Evolutionary conservation across 306 rosid species (phyloP).

Genomic region (Neltuma alba): DNA sequence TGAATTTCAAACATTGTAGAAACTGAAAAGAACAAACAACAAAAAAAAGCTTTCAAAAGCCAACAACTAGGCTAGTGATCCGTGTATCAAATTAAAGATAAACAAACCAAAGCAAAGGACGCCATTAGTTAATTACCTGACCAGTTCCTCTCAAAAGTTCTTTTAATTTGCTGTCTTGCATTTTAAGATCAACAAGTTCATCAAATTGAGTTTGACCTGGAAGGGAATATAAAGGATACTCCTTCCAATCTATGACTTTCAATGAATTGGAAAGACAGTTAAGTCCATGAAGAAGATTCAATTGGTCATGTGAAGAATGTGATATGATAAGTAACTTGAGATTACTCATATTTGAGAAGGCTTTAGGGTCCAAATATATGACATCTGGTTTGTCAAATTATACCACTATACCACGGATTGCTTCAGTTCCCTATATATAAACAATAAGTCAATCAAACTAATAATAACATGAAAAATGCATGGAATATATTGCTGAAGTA

Average conservation of each 20-base stretch:
- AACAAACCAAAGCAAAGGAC: background rate
- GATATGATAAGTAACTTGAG: background rate
- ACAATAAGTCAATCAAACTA: background rate
- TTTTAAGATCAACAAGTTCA: background rate
- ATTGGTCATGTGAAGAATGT: background rate
- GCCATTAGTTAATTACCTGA: background rate
- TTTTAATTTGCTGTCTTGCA: background rate
- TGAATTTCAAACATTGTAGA: background rate
- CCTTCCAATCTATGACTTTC: background rate
- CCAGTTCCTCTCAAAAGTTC: constrained; percentile 5
- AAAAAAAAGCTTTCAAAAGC: background rate
- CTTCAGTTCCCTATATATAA: background rate
- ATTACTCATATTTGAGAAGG: background rate
- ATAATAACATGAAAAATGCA: too few species aligned
- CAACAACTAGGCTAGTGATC: background rate
- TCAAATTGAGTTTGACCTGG: background rate
- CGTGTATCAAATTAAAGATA: background rate
- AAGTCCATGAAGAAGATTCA: background rate
- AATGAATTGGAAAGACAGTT: background rate
- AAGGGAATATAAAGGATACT: background rate
- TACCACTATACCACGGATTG: background rate
- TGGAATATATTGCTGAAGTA: too few species aligned
- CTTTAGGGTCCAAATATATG: background rate
- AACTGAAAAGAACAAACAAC: background rate
- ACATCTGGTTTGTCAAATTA: background rate